Conservation (phyloP, 2,329 filamentous ascomycete genomes). For the Huntiella decipiens region DNA sequence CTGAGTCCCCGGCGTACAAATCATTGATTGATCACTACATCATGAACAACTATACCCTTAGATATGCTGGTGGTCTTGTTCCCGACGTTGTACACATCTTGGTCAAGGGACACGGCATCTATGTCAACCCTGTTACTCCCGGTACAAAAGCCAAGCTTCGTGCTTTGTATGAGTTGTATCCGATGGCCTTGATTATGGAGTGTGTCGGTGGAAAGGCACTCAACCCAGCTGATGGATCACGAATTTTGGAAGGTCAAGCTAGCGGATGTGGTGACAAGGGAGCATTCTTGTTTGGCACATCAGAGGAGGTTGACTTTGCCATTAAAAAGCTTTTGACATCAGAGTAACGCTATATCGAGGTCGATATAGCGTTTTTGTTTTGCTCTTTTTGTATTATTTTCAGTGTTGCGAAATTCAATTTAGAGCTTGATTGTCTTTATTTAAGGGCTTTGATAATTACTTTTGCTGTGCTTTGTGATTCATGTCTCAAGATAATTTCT, state of each 20-base stretch:
- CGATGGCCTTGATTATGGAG: slow-evolving; percentile 40
- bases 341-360: no score
- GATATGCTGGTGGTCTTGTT: slow-evolving; percentile 41
- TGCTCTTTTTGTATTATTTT: no score
- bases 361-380: no score
- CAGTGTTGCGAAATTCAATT: no score
- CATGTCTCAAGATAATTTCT: no score
- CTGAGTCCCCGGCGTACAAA: slow-evolving; percentile 30
- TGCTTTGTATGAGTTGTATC: slow-evolving; percentile 38
- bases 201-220: slow-evolving; percentile 38
- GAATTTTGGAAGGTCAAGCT: slow-evolving; percentile 23
- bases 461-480: no score
- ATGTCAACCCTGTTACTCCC: slow-evolving; percentile 35
- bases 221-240: slow-evolving; percentile 25
- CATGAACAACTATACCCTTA: slow-evolving; percentile 33
- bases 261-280: slow-evolving; percentile 28
- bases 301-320: slow-evolving; percentile 25
- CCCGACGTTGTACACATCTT: slow-evolving; percentile 41
- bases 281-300: slow-evolving; percentile 31
- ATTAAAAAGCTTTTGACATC: slow-evolving; percentile 14
- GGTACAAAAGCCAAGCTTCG: slow-evolving; percentile 36
- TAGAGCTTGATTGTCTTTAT: no score
- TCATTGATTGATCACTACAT: slow-evolving; percentile 31
- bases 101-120: slow-evolving; percentile 42
- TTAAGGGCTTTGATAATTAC: no score